Evolutionary conservation across 2,329 filamentous ascomycete genomes (phyloP), one percentile per base, ranked within the genome.

Genomic region (Aureobasidium sp.): DNA sequence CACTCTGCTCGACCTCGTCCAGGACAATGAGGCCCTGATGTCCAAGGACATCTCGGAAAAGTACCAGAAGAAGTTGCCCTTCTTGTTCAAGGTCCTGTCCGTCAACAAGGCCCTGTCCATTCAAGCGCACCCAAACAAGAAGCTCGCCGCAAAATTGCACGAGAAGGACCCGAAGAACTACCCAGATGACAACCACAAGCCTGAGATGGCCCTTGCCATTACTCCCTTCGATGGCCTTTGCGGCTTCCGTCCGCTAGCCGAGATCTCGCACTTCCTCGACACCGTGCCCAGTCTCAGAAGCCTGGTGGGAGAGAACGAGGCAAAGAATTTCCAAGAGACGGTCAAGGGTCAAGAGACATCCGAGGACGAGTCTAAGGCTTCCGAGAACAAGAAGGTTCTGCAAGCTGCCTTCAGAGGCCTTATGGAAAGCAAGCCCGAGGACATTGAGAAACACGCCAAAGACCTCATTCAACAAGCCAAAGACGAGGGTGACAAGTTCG

Each of bases 141-240:
- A 87, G 71, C 84, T 94, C 12, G 93, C 93, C 48, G 91, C 94
- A 72, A 75, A 89, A 67, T 76, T 98, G 25, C 93, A 97, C 69
- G 80, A 83, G 34, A 83, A 79, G 58, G 91, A 98, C 66, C 80
- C 90, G 44, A 88, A 88, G 72, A 94, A 98, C 75, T 98, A 98
- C 67, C 93, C 91, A 70, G 90, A 98, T 76, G 91, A 97, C 75
- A 98, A 98, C 74, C 93, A 98, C 78, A 98, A 98, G 74, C 93
- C 93, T 29, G 93, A 98, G 73, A 98, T 98, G 93, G 90, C 93
- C 58, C 95, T 98, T 69, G 93, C 93, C 57, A 85, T 98, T 63
- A 97, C 93, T 1, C 85, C 89, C 0, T 98, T 98, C 61, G 91
- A 97, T 67, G 93, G 93, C 0, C 80, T 98, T 29, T 98, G 93